These are phyloP conservation scores for Uronychia setigera DNA, from an alignment of 73 alveolate genomes.

Conservation along the genomic window DNA sequence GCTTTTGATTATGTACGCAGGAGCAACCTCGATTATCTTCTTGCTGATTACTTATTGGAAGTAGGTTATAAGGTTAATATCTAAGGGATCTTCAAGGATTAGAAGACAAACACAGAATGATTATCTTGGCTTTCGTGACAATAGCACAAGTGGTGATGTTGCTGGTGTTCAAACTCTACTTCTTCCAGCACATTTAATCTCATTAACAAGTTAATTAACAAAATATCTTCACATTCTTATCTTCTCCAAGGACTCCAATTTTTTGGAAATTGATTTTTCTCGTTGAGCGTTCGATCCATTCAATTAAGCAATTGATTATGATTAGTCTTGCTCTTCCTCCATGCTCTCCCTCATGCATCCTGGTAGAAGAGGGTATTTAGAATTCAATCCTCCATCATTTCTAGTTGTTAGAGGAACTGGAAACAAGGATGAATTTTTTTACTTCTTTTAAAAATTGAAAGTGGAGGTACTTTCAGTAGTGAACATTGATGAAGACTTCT, in stretches of 20 bases:
- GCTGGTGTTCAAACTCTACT: constrained; percentile 76
- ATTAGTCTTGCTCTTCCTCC: too few relatives aligned
- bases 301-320: too few relatives aligned
- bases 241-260: background rate
- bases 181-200: constrained; percentile 58
- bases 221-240: background rate
- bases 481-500: background rate
- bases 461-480: background rate
- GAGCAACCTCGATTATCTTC: constrained; percentile 69
- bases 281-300: too few relatives aligned
- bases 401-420: background rate
- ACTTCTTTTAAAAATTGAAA: background rate
- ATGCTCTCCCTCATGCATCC: background rate
- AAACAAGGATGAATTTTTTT: background rate
- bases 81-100: constrained; percentile 33
- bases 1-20: constrained; percentile 67
- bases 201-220: background rate
- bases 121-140: constrained; percentile 64
- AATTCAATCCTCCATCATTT: background rate
- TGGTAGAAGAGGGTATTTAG: background rate
- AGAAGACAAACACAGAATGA: constrained; percentile 58
- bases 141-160: constrained; percentile 64
- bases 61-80: constrained; percentile 64
- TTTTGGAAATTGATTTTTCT: too few relatives aligned
- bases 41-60: constrained; percentile 82